Evolutionary conservation across 176 grass and related monocot genomes (phyloP).

Genomic region (Aegilops sharonensis): DNA sequence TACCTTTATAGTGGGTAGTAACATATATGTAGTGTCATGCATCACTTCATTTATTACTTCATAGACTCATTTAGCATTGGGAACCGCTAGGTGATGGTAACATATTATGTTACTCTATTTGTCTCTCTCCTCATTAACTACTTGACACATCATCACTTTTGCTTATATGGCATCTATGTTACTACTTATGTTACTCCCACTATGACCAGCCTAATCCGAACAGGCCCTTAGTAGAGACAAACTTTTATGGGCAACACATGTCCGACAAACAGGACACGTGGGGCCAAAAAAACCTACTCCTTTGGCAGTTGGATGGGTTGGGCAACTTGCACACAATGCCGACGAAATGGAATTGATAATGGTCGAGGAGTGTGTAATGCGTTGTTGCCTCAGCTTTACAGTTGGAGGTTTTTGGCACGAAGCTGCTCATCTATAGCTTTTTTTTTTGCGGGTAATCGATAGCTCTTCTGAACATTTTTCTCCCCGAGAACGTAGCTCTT

Average conservation of each 20-base stretch:
- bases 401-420: neutral
- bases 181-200: no score
- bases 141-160: no score
- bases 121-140: no score
- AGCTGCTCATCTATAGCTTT: neutral
- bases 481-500: neutral
- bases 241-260: neutral
- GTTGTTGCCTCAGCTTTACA: neutral
- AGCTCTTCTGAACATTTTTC: no score
- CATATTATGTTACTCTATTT: no score
- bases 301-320: neutral
- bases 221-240: neutral
- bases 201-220: no score
- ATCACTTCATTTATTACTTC: no score
- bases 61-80: no score
- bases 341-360: neutral
- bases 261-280: neutral
- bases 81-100: no score
- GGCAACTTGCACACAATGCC: neutral
- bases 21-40: no score
- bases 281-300: neutral
- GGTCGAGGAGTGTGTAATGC: neutral
- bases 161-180: no score
- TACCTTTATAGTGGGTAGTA: no score
- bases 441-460: neutral